These are phyloP conservation scores for Chlamydomonas urium DNA, from an alignment of 139 green algal genomes.

Conservation along the genomic window DNA sequence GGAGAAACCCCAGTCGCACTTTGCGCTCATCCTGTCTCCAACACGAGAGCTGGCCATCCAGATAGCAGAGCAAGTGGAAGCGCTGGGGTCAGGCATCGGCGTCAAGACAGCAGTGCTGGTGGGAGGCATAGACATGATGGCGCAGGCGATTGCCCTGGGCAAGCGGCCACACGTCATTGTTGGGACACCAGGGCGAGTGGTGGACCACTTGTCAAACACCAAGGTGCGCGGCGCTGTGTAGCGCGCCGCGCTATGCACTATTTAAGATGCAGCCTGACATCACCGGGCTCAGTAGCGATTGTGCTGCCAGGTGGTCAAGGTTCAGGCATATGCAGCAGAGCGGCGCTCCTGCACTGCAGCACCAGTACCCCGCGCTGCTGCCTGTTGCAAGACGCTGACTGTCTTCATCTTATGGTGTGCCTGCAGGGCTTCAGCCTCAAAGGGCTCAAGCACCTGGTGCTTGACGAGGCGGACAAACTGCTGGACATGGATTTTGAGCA, in stretches of 20 bases:
- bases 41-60: constrained; percentile 98
- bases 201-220: constrained; percentile 99
- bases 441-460: constrained; percentile 80
- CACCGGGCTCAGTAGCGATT: no score
- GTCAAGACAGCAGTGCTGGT: constrained; percentile 87
- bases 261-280: no score
- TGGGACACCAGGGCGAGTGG: constrained; percentile 91
- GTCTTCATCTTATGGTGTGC: no score
- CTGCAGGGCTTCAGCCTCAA: constrained; percentile 90
- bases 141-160: constrained; percentile 84
- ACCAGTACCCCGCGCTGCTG: no score
- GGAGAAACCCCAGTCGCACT: constrained; percentile 85
- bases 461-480: constrained; percentile 98
- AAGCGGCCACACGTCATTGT: constrained; percentile 93
- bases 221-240: constrained; percentile 68
- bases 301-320: no score
- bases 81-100: constrained; percentile 84
- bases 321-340: no score
- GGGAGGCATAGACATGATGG: constrained; percentile 98
- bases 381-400: no score
- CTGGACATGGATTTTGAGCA: constrained; percentile 99
- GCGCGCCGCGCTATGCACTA: no score
- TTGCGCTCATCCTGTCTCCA: constrained; percentile 90
- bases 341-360: no score
- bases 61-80: constrained; percentile 97